Percentiles rank a stretch among this genome's conserved stretches.
phyloP scores from a whole-genome alignment of 2,329 filamentous ascomycete species.

The Mycosphaerella arachidis region DNA sequence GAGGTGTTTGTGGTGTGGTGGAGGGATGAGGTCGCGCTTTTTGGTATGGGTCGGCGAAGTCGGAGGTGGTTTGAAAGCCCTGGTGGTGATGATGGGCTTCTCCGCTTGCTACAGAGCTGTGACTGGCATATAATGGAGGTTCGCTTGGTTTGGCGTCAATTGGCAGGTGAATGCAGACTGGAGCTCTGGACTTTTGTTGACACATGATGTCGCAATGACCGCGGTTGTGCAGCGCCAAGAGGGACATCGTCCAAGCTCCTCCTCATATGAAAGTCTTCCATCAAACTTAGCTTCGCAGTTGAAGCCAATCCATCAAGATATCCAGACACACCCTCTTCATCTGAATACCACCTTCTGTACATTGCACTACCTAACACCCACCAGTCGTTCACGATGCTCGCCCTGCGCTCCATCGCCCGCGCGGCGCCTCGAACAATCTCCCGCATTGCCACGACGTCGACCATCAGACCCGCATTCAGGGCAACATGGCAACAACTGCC shows the following conservation, averaged over 20 bases:
- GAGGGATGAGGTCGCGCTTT: not conserved
- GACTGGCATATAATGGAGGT: not conserved
- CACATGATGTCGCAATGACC: not conserved
- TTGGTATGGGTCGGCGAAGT: not conserved
- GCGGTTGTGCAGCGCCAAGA: not conserved
- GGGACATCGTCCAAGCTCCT: not conserved
- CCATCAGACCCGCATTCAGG: conserved; percentile 32
- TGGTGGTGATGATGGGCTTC: not conserved
- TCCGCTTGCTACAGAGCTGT: not conserved
- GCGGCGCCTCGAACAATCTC: conserved; percentile 41
- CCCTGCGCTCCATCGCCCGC: conserved; percentile 43
- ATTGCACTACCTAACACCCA: not conserved
- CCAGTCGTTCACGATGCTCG: conserved; percentile 38
- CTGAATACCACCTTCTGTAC: not conserved
- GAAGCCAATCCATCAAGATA: not conserved
- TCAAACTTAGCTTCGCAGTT: not conserved
- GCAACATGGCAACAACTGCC: conserved; percentile 18
- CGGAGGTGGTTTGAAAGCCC: not conserved
- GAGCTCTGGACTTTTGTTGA: not conserved
- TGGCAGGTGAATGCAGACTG: not conserved
- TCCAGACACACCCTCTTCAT: not conserved
- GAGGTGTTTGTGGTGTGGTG: not conserved
- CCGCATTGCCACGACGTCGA: conserved; percentile 39
- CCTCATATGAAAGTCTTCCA: not conserved
- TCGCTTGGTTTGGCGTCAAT: not conserved